A percentile compares a stretch with the other conserved stretches of the same genome.
phyloP scores from a whole-genome alignment of 192 early-diverging fungal species.

The Backusella psychrophila region DNA sequence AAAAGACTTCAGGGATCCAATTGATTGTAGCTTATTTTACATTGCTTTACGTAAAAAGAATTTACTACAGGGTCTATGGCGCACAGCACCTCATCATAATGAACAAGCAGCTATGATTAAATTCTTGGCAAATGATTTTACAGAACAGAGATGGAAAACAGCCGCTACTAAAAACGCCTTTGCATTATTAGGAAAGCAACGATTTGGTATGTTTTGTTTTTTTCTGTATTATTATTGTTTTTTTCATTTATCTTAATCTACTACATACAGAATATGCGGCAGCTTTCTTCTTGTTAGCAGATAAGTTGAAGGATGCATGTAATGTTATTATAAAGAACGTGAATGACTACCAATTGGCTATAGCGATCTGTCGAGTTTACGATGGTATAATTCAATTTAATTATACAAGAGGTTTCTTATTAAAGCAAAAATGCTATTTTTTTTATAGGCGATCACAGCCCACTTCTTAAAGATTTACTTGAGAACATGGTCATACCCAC shows the following conservation, averaged over 20 bases:
- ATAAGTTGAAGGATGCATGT: slow-evolving; percentile 85
- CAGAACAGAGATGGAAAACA: slow-evolving; percentile 83
- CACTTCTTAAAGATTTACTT: slow-evolving; percentile 52
- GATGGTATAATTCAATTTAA: slow-evolving; percentile 63
- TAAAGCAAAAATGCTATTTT: neutral
- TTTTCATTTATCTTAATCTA: neutral
- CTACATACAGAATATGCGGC: slow-evolving; percentile 77
- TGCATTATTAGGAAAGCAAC: slow-evolving; percentile 91
- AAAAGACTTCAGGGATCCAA: slow-evolving; percentile 75
- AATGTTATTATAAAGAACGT: slow-evolving; percentile 91
- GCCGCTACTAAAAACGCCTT: slow-evolving; percentile 98
- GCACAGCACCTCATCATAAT: slow-evolving; percentile 73
- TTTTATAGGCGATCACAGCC: slow-evolving; percentile 53
- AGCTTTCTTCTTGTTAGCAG: slow-evolving; percentile 92
- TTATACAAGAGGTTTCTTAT: neutral
- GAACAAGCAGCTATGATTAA: slow-evolving; percentile 88
- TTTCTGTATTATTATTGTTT: neutral
- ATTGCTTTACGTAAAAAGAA: slow-evolving; percentile 89
- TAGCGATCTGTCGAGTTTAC: slow-evolving; percentile 86
- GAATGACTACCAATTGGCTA: slow-evolving; percentile 89
- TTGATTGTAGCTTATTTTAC: slow-evolving; percentile 86
- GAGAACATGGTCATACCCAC: slow-evolving; percentile 49
- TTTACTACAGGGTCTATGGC: slow-evolving; percentile 89
- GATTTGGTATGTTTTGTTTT: slow-evolving; percentile 61
- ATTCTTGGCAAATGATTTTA: slow-evolving; percentile 93